Percentiles rank a stretch among this genome's conserved stretches.
Conservation (phyloP, 495 filamentous ascomycete species). For the Neurospora sp. region DNA sequence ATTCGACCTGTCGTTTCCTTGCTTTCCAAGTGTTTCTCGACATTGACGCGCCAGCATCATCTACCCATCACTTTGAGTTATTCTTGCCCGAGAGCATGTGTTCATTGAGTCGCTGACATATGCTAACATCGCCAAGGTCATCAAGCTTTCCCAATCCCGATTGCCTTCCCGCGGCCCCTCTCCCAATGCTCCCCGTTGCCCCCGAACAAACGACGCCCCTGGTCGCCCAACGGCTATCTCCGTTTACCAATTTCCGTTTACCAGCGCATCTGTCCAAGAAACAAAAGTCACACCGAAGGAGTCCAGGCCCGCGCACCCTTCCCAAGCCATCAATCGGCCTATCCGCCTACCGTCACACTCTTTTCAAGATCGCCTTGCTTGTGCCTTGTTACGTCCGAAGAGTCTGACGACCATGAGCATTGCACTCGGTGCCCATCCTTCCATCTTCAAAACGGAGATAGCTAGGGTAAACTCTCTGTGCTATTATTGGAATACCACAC, state of each 20-base stretch:
- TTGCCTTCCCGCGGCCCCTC: background rate
- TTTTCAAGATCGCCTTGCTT: background rate
- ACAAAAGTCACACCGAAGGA: background rate
- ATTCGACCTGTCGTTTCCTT: background rate
- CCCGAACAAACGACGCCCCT: background rate
- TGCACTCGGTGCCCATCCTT: background rate
- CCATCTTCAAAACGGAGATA: background rate
- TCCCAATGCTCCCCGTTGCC: background rate
- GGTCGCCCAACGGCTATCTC: background rate
- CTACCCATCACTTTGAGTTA: background rate
- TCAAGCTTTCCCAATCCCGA: background rate
- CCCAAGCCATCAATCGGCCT: background rate
- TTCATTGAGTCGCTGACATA: background rate
- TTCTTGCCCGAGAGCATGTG: background rate
- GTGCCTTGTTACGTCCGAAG: background rate
- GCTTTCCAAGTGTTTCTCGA: background rate
- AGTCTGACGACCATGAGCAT: background rate
- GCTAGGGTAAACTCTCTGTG: background rate
- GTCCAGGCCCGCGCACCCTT: background rate
- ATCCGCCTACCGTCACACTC: background rate
- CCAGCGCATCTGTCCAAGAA: background rate
- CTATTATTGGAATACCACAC: background rate
- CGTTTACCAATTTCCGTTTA: background rate
- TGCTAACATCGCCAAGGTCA: background rate
- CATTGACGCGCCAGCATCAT: background rate